Evolutionary conservation across 148 eudicot species (phyloP).

Genomic region (Chenopodium suecicum): DNA sequence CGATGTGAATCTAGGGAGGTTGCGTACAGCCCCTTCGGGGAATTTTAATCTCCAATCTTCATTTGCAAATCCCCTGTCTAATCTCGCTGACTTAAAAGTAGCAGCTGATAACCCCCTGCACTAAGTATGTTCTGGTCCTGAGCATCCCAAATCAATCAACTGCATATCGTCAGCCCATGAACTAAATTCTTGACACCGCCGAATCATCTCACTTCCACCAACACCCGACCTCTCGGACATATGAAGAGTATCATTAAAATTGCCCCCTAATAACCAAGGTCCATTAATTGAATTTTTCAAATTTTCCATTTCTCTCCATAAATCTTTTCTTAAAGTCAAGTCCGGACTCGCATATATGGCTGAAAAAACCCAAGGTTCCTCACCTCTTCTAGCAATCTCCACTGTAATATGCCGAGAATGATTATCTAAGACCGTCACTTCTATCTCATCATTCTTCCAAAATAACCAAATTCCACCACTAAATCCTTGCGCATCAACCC

Average conservation of each 20-base stretch:
- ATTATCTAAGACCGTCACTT: too few relatives aligned
- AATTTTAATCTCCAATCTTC: too few relatives aligned
- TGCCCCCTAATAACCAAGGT: neutral
- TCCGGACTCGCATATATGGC: neutral
- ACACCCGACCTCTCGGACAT: neutral
- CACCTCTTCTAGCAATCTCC: neutral
- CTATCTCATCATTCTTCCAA: too few relatives aligned
- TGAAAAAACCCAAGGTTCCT: neutral
- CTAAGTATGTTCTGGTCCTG: neutral
- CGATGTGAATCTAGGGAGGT: too few relatives aligned
- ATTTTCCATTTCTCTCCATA: neutral
- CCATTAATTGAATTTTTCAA: neutral
- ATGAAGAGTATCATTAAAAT: neutral
- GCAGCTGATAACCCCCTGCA: neutral
- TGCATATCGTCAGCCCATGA: too few relatives aligned
- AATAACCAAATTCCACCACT: too few relatives aligned
- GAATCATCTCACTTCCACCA: neutral
- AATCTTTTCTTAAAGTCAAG: neutral
- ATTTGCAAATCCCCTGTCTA: neutral
- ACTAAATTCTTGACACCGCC: neutral
- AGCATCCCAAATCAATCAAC: neutral
- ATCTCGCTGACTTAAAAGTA: neutral
- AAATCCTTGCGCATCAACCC: neutral
- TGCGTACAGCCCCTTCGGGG: too few relatives aligned
- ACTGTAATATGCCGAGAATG: too few relatives aligned